Evolutionary conservation across 352 stramenopile species (phyloP).

Genomic region (Elongisporangium undulatum): DNA sequence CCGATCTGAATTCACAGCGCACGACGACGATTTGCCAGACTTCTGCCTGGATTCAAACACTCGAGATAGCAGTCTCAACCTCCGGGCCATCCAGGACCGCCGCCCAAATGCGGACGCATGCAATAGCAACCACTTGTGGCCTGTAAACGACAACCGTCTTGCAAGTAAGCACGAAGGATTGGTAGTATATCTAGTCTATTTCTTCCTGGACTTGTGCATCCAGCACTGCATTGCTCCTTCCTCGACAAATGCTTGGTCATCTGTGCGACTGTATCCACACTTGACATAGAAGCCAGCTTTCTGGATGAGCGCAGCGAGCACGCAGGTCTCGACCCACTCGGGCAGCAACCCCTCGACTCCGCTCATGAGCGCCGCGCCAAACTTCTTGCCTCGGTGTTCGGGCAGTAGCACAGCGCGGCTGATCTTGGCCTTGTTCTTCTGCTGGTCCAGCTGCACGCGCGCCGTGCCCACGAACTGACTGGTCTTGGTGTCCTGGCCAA

Average conservation of each 20-base stretch:
- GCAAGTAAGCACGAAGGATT: no score
- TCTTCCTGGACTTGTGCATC: constrained; percentile 13
- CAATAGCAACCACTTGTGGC: no score
- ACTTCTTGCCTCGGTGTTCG: constrained; percentile 49
- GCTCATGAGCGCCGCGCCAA: constrained; percentile 35
- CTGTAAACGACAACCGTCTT: no score
- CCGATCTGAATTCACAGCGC: no score
- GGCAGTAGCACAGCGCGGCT: constrained; percentile 43
- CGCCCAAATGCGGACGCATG: no score
- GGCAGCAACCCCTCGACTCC: constrained; percentile 26
- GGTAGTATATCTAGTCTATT: no score
- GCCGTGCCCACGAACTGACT: constrained; percentile 44
- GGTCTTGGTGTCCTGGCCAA: constrained; percentile 39
- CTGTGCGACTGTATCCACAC: constrained; percentile 17
- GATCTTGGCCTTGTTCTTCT: constrained; percentile 36
- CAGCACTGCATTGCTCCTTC: constrained; percentile 20
- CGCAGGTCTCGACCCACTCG: constrained; percentile 21
- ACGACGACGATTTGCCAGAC: no score
- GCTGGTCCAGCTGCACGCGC: constrained; percentile 28
- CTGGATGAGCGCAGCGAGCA: constrained; percentile 35
- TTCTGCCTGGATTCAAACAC: no score
- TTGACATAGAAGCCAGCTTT: constrained; percentile 23
- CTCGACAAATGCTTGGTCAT: constrained; percentile 23
- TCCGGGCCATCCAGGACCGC: no score
- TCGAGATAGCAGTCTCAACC: no score